These are phyloP conservation scores for Rhodotorula toruloides DNA, from an alignment of 768 basidiomycete species.

Conservation along the genomic window DNA sequence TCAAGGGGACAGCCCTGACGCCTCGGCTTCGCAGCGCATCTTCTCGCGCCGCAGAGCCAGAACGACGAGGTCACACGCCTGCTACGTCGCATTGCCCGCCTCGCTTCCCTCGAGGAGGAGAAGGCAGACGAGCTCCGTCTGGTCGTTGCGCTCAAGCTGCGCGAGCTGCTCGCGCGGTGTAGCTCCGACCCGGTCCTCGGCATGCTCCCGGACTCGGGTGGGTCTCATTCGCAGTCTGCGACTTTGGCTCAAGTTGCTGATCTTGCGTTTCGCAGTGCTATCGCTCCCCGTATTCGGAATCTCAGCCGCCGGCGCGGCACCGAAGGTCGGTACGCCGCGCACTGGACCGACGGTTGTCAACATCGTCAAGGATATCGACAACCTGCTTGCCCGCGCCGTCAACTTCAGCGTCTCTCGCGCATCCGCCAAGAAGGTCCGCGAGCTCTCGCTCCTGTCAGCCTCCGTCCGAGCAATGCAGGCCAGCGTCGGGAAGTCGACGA, in stretches of 20 bases:
- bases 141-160: slow-evolving; percentile 70
- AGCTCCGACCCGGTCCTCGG: slow-evolving; percentile 81
- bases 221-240: slow-evolving; percentile 43
- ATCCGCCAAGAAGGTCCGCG: slow-evolving; percentile 69
- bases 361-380: slow-evolving; percentile 59
- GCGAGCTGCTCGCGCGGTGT: slow-evolving; percentile 71
- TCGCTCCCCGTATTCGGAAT: slow-evolving; percentile 71
- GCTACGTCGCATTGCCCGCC: slow-evolving; percentile 53
- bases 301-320: slow-evolving; percentile 74
- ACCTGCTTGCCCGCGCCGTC: slow-evolving; percentile 19
- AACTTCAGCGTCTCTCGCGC: slow-evolving; percentile 54
- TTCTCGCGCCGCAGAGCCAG: slow-evolving; percentile 50
- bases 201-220: slow-evolving; percentile 84
- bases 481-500: slow-evolving; percentile 63
- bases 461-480: slow-evolving; percentile 71
- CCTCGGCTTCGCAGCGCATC: not conserved
- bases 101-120: slow-evolving; percentile 57
- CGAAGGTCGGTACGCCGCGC: slow-evolving; percentile 51
- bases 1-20: slow-evolving; percentile 35
- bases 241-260: not conserved
- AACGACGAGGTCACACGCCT: slow-evolving; percentile 46
- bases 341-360: slow-evolving; percentile 52
- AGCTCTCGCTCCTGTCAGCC: slow-evolving; percentile 55
- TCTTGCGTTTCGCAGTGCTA: slow-evolving; percentile 7
- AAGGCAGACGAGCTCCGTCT: slow-evolving; percentile 72